A percentile compares a stretch with the other conserved stretches of the same genome.
Evolutionary conservation across 805 yeast species (phyloP).

Genomic region (Hanseniaspora jakobsenii): DNA sequence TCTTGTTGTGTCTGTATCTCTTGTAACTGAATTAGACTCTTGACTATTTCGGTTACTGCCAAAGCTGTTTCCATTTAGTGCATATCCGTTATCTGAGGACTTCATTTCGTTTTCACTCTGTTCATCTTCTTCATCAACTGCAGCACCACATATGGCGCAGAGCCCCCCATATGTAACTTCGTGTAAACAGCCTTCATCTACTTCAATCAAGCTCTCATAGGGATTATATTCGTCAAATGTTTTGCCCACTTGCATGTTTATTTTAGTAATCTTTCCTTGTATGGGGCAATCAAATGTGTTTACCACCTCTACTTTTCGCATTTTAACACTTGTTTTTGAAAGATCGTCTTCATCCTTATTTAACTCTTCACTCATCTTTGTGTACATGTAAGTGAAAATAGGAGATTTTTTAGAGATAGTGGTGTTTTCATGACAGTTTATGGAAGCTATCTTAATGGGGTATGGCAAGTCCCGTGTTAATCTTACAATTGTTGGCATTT

Average conservation of each 20-base stretch:
- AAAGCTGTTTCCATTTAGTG: not conserved
- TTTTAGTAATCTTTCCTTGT: slow-evolving; percentile 4
- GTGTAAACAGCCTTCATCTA: slow-evolving; percentile 80
- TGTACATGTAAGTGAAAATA: slow-evolving; percentile 11
- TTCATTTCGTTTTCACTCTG: slow-evolving; percentile 45
- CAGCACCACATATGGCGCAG: slow-evolving; percentile 84
- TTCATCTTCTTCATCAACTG: slow-evolving; percentile 60
- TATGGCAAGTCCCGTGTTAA: slow-evolving; percentile 11
- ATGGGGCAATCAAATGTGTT: slow-evolving; percentile 13
- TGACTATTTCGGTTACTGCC: not conserved
- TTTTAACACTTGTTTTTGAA: slow-evolving; percentile 13
- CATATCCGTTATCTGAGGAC: not conserved
- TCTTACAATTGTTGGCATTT: slow-evolving; percentile 14
- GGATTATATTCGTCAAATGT: slow-evolving; percentile 11
- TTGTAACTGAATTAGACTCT: not conserved
- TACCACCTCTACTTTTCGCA: slow-evolving; percentile 8
- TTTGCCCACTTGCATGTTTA: not conserved
- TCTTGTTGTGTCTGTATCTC: slow-evolving; percentile 20
- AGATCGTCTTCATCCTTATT: slow-evolving; percentile 12
- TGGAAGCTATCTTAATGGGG: slow-evolving; percentile 11
- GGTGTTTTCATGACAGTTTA: not conserved
- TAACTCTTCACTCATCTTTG: slow-evolving; percentile 6
- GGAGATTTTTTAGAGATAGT: slow-evolving; percentile 1
- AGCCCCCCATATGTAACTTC: slow-evolving; percentile 89
- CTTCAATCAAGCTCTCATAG: slow-evolving; percentile 32